These are phyloP conservation scores for Tremella mesenterica DNA, from an alignment of 768 basidiomycete genomes.

Conservation along the genomic window DNA sequence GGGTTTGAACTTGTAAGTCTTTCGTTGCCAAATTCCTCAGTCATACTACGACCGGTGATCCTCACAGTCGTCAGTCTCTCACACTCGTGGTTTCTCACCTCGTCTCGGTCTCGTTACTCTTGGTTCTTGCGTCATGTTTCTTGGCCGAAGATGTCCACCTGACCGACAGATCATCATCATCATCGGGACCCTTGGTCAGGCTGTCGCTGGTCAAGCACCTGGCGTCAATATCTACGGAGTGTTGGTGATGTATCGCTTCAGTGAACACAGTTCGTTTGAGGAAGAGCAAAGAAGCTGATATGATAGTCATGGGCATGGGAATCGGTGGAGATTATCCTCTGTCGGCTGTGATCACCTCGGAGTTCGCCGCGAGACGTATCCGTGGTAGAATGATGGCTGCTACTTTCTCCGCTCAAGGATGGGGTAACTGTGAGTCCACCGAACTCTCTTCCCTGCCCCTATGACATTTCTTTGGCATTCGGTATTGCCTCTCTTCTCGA, in stretches of 20 bases:
- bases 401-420: slow-evolving; percentile 77
- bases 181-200: slow-evolving; percentile 46
- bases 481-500: too few species aligned
- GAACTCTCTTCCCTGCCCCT: too few species aligned
- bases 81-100: too few species aligned
- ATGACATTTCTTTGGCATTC: too few species aligned
- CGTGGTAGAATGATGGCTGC: slow-evolving; percentile 84
- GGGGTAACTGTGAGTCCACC: slow-evolving; percentile 76
- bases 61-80: too few species aligned
- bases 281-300: too few species aligned
- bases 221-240: slow-evolving; percentile 62
- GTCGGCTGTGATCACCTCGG: slow-evolving; percentile 72
- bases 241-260: too few species aligned
- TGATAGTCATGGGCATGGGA: slow-evolving; percentile 67
- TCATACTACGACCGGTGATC: too few species aligned
- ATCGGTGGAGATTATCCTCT: slow-evolving; percentile 87
- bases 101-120: too few species aligned
- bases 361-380: slow-evolving; percentile 68
- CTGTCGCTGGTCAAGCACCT: slow-evolving; percentile 59
- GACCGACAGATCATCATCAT: slow-evolving; percentile 42
- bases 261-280: too few species aligned
- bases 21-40: too few species aligned
- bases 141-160: background rate
- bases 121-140: too few species aligned
- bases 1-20: slow-evolving; percentile 46